Conservation (phyloP, 2,329 filamentous ascomycete species). For the Beauveria asiatica region DNA sequence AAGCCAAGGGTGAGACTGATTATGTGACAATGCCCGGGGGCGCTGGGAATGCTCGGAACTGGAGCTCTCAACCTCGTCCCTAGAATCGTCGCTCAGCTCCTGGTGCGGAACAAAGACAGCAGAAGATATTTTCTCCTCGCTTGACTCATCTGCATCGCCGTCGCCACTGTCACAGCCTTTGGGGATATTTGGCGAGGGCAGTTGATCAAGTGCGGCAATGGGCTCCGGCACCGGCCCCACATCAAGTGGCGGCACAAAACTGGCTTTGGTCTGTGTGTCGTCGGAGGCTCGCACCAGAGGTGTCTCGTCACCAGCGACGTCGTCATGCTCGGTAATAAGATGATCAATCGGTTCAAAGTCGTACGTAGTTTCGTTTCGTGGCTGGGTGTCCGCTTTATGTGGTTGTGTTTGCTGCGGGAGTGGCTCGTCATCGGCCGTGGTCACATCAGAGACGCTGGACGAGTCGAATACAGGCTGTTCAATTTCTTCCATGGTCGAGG, state of each 20-base stretch:
- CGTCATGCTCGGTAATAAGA: not conserved
- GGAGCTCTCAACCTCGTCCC: constrained; percentile 22
- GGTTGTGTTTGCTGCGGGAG: not conserved
- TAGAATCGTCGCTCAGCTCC: constrained; percentile 32
- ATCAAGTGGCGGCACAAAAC: constrained; percentile 6
- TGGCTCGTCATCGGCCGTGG: not conserved
- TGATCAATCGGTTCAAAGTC: not conserved
- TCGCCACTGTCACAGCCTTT: constrained; percentile 29
- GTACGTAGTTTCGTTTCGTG: constrained; percentile 15
- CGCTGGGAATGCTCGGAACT: constrained; percentile 37
- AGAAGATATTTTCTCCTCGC: constrained; percentile 80
- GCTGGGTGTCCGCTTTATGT: not conserved
- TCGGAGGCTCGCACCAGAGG: constrained; percentile 13
- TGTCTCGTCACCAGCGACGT: constrained; percentile 7
- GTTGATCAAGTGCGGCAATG: not conserved
- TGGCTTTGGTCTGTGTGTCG: not conserved
- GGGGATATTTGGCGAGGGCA: constrained; percentile 29
- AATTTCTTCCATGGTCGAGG: constrained; percentile 27
- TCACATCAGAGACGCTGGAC: constrained; percentile 4
- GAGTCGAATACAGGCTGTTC: constrained; percentile 14
- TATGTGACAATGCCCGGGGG: constrained; percentile 33
- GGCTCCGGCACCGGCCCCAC: not conserved
- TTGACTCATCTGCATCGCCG: constrained; percentile 50
- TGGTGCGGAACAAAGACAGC: constrained; percentile 76
- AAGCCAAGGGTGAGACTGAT: constrained; percentile 42